Evolutionary conservation across 768 basidiomycete genomes (phyloP).

Genomic region (Lactarius sanguifluus): DNA sequence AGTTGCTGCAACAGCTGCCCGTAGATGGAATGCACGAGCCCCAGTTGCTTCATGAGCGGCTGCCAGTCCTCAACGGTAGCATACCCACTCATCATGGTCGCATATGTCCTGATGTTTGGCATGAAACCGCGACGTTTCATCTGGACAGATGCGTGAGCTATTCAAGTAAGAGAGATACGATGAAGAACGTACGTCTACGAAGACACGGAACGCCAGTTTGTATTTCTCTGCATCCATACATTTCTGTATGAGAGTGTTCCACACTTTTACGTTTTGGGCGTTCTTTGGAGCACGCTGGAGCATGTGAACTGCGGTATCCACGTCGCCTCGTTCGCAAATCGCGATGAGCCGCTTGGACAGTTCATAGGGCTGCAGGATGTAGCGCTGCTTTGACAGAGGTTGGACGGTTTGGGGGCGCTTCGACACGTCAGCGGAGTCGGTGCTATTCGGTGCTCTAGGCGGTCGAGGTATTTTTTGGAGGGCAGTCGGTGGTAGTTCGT

Average conservation of each 20-base stretch:
- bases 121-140: conserved; percentile 83
- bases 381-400: background rate
- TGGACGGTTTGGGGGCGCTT: background rate
- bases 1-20: conserved; percentile 54
- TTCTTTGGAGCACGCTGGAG: conserved; percentile 70
- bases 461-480: background rate
- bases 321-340: conserved; percentile 52
- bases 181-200: conserved; percentile 54
- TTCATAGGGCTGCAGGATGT: conserved; percentile 54
- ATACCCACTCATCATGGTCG: conserved; percentile 67
- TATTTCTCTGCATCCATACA: conserved; percentile 56
- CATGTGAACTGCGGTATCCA: conserved; percentile 63
- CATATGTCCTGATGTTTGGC: conserved; percentile 65
- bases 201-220: conserved; percentile 63
- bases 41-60: conserved; percentile 57
- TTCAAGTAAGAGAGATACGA: background rate
- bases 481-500: background rate
- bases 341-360: conserved; percentile 59
- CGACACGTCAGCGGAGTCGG: background rate
- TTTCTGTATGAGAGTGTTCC: conserved; percentile 77
- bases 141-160: conserved; percentile 39
- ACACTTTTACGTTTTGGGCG: conserved; percentile 71
- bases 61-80: conserved; percentile 63
- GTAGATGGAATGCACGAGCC: conserved; percentile 60
- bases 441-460: background rate